These are phyloP conservation scores for Colletotrichum musae DNA, from an alignment of 2,329 filamentous ascomycete species.

Conservation along the genomic window DNA sequence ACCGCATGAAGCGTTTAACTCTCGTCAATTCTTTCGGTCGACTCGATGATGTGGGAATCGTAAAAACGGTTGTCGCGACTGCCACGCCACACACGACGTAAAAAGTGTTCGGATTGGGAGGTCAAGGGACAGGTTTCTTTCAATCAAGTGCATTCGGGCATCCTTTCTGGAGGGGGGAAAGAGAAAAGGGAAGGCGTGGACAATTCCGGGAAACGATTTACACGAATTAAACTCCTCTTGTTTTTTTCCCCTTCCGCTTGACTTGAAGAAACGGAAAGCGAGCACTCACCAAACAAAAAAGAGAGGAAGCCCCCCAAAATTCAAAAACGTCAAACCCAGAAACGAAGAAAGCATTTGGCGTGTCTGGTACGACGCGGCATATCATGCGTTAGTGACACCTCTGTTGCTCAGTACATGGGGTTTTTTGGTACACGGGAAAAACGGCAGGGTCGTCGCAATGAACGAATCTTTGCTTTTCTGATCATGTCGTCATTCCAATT, in stretches of 20 bases:
- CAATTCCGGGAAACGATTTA: conserved; percentile 29
- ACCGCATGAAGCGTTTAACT: conserved; percentile 51
- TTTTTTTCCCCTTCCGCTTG: conserved; percentile 23
- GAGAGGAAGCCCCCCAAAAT: conserved; percentile 24
- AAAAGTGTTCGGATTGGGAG: conserved; percentile 18
- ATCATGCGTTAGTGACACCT: conserved; percentile 29
- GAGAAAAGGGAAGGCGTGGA: conserved; percentile 18
- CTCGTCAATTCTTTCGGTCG: conserved; percentile 20
- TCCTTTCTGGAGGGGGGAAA: conserved; percentile 18
- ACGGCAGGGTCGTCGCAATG: conserved; percentile 31
- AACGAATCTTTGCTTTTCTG: conserved; percentile 33
- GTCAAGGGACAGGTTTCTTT: conserved; percentile 38
- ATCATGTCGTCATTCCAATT: conserved; percentile 10
- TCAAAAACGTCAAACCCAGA: conserved; percentile 26
- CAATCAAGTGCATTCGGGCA: conserved; percentile 36
- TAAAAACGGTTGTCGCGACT: too few species aligned
- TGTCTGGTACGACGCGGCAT: conserved; percentile 9
- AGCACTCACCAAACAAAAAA: conserved; percentile 23
- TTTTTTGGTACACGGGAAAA: conserved; percentile 32
- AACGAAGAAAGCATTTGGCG: conserved; percentile 19
- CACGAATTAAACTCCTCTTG: conserved; percentile 26
- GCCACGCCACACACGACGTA: too few species aligned
- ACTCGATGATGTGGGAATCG: too few species aligned
- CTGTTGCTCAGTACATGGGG: conserved; percentile 21
- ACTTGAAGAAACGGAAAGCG: conserved; percentile 23